These are phyloP conservation scores for Penicillium rolfsii DNA, from an alignment of 2,329 filamentous ascomycete genomes.

Conservation along the genomic window DNA sequence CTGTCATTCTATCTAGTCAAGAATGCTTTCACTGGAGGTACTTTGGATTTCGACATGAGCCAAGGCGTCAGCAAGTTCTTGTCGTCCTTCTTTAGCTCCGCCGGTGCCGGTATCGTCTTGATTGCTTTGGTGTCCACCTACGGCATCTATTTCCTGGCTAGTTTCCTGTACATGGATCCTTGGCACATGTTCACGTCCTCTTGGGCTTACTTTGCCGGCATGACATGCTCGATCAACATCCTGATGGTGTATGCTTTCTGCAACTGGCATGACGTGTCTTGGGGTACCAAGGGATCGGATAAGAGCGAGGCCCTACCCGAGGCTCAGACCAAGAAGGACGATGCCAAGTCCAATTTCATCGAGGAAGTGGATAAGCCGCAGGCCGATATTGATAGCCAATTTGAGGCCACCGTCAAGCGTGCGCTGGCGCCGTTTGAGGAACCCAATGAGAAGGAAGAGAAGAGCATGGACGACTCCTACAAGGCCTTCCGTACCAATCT, in stretches of 20 bases:
- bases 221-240: slow-evolving; percentile 97
- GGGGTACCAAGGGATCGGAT: slow-evolving; percentile 98
- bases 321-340: slow-evolving; percentile 81
- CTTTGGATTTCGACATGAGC: slow-evolving; percentile 64
- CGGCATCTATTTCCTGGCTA: slow-evolving; percentile 91
- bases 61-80: slow-evolving; percentile 67
- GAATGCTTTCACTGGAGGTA: slow-evolving; percentile 68
- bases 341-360: slow-evolving; percentile 81
- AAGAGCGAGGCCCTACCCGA: slow-evolving; percentile 89
- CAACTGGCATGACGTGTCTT: slow-evolving; percentile 99
- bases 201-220: slow-evolving; percentile 84
- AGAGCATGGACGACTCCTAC: slow-evolving; percentile 93
- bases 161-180: slow-evolving; percentile 95
- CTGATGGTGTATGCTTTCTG: slow-evolving; percentile 98
- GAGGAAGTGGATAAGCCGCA: slow-evolving; percentile 95
- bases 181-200: slow-evolving; percentile 99
- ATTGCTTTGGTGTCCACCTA: slow-evolving; percentile 90
- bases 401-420: slow-evolving; percentile 91
- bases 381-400: slow-evolving; percentile 95
- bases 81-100: slow-evolving; percentile 75
- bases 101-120: slow-evolving; percentile 83
- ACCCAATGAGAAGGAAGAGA: slow-evolving; percentile 73
- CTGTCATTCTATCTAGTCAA: slow-evolving; percentile 84
- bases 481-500: slow-evolving; percentile 97
- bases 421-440: slow-evolving; percentile 80